A percentile compares a stretch with the other conserved stretches of the same genome.
Conservation (phyloP, 2,329 filamentous ascomycete species). For the Verticillium zaregamsianum region DNA sequence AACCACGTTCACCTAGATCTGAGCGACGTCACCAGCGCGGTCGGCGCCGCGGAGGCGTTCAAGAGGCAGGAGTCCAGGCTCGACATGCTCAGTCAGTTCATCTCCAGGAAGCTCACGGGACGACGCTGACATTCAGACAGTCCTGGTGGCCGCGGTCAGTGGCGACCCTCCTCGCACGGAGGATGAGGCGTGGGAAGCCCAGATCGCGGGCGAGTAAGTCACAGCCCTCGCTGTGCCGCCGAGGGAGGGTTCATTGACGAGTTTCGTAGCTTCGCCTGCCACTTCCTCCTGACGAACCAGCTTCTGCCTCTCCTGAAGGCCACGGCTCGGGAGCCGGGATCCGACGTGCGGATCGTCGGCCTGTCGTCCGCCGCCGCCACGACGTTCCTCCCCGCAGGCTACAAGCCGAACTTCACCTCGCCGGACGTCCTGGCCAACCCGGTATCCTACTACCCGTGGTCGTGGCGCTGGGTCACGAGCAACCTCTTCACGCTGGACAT, state of each 20-base stretch:
- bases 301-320: conserved; percentile 20
- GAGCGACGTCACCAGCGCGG: conserved; percentile 12
- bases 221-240: not conserved
- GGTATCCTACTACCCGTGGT: conserved; percentile 6
- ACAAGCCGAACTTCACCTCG: conserved; percentile 12
- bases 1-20: conserved; percentile 19
- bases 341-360: conserved; percentile 19
- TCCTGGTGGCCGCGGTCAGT: conserved; percentile 17
- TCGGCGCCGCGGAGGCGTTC: conserved; percentile 11
- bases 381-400: conserved; percentile 10
- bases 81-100: conserved; percentile 18
- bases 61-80: conserved; percentile 14
- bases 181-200: conserved; percentile 13
- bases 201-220: conserved; percentile 17
- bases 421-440: conserved; percentile 6
- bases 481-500: conserved; percentile 15
- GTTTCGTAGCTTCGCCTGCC: conserved; percentile 15
- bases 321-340: conserved; percentile 3
- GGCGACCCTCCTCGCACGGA: not conserved
- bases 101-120: not conserved
- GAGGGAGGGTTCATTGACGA: not conserved
- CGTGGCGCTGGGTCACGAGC: conserved; percentile 6
- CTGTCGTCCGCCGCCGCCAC: conserved; percentile 11
- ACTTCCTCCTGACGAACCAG: conserved; percentile 18
- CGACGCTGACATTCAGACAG: conserved; percentile 4